Base-by-base conservation (phyloP, 2,329 filamentous ascomycete genomes). In the Trichoderma sp. region DNA sequence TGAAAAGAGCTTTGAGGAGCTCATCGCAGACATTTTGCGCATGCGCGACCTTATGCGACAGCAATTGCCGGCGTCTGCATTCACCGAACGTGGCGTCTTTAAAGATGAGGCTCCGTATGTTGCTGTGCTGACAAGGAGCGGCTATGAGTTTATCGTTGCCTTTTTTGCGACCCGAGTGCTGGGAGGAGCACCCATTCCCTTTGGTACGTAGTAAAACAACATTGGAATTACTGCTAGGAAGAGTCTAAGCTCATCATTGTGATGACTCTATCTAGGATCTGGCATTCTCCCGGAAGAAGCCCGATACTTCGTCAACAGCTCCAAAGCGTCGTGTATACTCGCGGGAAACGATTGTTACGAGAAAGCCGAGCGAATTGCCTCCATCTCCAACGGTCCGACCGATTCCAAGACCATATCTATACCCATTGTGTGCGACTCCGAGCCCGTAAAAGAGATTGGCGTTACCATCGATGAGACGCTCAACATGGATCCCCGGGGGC, bases 131-230 rank as follows among this genome's bases (percentile, higher is more conserved):
- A 71, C 74, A 20, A 34, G 39, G 23, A 73, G 73, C 9, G 75
- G 76, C 6, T 77, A 77, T 53, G 76, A 76, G 55, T 76, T 76
- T 28, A 57, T 75, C 12, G 76, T 77, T 6, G 75, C 75, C 3
- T 76, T 76, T 39, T 76, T 76, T 26, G 73, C 74, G 11, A 68
- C 72, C 23, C 73, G 74, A 9, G 75, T 71, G 4, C 43, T 77
- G 4, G 75, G 74, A 5, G 75, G 75, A 17, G 75, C 74, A 6
- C 73, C 71, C 17, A 61, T 76, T 17, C 73, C 75, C 2, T 39
- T 76, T 26, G 72, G 75, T 75, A 47, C 20, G 72, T 62, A 34
- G 2, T 13, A 30, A 17, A 12, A n/a, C 23, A 12, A 3, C 28
- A 11, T 30, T 9, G 13, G 11, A 36, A 20, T 23, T 12, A 15